phyloP scores from a whole-genome alignment of 2,329 filamentous ascomycete species.

The Curvularia eragrostidis region DNA sequence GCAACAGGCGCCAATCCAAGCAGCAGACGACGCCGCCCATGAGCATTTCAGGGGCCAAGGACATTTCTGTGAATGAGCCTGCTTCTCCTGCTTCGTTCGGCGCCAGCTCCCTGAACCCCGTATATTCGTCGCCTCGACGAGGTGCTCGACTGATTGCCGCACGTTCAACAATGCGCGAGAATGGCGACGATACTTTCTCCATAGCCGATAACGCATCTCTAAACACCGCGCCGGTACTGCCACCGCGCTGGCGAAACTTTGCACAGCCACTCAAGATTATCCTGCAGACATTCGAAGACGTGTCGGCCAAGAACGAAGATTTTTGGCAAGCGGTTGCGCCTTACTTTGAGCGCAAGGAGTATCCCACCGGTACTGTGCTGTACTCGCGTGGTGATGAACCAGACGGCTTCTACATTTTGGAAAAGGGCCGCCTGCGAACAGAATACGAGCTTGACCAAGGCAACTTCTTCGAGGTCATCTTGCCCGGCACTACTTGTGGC shows the following conservation, averaged over 20 bases:
- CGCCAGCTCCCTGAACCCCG: constrained; percentile 56
- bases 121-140: constrained; percentile 78
- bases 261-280: constrained; percentile 90
- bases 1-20: constrained; percentile 44
- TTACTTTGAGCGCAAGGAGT: constrained; percentile 77
- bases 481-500: constrained; percentile 92
- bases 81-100: constrained; percentile 36
- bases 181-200: constrained; percentile 23
- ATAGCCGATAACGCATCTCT: constrained; percentile 21
- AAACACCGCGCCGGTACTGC: constrained; percentile 12
- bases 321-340: constrained; percentile 86
- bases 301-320: constrained; percentile 86
- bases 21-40: constrained; percentile 48
- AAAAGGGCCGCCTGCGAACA: constrained; percentile 84
- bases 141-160: constrained; percentile 81
- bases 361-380: constrained; percentile 72
- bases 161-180: constrained; percentile 72
- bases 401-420: constrained; percentile 86
- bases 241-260: constrained; percentile 79
- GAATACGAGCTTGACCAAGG: constrained; percentile 94
- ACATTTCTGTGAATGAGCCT: constrained; percentile 17
- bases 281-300: constrained; percentile 90
- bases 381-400: constrained; percentile 78
- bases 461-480: constrained; percentile 85
- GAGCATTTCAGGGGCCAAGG: constrained; percentile 35